Evolutionary conservation across 352 stramenopile species (phyloP), one percentile per base, ranked within the genome.

Genomic region (Phytophthora palmivora): DNA sequence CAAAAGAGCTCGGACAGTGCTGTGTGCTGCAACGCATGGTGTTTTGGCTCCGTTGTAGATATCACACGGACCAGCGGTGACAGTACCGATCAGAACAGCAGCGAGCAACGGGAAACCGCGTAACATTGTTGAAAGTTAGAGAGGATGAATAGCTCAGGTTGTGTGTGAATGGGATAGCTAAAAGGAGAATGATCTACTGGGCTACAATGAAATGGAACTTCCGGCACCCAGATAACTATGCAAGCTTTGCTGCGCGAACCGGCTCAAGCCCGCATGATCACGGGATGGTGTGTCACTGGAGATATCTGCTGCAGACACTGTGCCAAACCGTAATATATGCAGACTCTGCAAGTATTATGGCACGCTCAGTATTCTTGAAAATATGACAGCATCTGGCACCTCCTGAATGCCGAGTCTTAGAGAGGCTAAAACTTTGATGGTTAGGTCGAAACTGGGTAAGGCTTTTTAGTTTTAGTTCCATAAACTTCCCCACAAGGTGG

Each of bases 21-120:
- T 70, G 26, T 70, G 61, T 1, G 61, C 61, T 46, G 61, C 61
- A 8, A 70, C 61, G 16, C 61, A 70, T 4, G 61, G 61, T 1
- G 61, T 70, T 0, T 48, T 54, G 33, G 52, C 61, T 6, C 0
- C 18, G 7, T 70, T 48, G 61, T 70, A 70, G 47, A 70, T 64
- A 59, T 70, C 61, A 22, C 61, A 70, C 0, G 61, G 55, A 15
- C 45, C 61, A 36, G 61, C 61, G n/a, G n/a, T 58, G 14, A 28
- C 46, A 6, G 30, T 8, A 18, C 14, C 45, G 26, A 69, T 14
- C 11, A 70, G 61, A 18, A 55, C 9, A 48, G 55, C 53, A 18
- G 46, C 36, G n/a, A 64, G 33, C 4, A 70, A 6, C 33, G 61
- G 10, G 19, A 70, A 21, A 49, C 61, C 61, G 21, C 37, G 32